A percentile compares a stretch with the other conserved stretches of the same genome.
These are phyloP conservation scores for Sphaerulina musiva DNA, from an alignment of 2,329 filamentous ascomycete species.

Conservation along the genomic window DNA sequence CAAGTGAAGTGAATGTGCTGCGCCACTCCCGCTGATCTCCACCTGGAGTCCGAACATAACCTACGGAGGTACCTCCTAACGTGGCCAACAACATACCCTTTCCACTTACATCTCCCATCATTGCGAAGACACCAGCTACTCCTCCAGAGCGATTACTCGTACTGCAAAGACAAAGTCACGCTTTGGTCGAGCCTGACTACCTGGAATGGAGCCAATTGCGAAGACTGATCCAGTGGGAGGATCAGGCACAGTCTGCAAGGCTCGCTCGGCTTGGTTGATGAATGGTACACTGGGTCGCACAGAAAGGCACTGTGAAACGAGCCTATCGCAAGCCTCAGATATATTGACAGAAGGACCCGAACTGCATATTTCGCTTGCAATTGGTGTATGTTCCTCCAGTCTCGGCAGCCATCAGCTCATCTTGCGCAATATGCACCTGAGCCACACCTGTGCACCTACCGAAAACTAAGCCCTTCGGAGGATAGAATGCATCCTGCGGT, in stretches of 20 bases:
- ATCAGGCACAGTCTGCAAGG: slow-evolving; percentile 1
- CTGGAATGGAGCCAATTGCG: neutral
- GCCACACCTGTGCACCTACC: slow-evolving; percentile 5
- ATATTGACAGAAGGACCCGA: neutral
- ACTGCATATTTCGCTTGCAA: neutral
- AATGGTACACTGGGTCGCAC: neutral
- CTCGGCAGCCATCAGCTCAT: slow-evolving; percentile 3
- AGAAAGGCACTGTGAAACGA: slow-evolving; percentile 5
- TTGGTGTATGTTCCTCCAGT: neutral
- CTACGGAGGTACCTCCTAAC: too few relatives aligned
- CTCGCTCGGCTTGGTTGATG: neutral
- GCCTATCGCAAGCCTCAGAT: neutral
- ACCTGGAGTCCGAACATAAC: too few relatives aligned
- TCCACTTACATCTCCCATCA: neutral
- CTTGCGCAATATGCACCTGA: neutral
- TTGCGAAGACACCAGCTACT: neutral
- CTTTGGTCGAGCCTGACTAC: slow-evolving; percentile 1
- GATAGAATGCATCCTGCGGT: slow-evolving; percentile 12
- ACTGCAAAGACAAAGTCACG: neutral
- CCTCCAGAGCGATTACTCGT: neutral
- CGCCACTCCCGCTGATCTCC: neutral
- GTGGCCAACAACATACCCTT: neutral
- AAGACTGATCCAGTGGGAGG: neutral
- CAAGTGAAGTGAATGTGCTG: neutral
- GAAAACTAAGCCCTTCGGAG: slow-evolving; percentile 9